These are phyloP conservation scores for Pelargonium myrrhifolium DNA, from an alignment of 441 rosid species.

Conservation along the genomic window DNA sequence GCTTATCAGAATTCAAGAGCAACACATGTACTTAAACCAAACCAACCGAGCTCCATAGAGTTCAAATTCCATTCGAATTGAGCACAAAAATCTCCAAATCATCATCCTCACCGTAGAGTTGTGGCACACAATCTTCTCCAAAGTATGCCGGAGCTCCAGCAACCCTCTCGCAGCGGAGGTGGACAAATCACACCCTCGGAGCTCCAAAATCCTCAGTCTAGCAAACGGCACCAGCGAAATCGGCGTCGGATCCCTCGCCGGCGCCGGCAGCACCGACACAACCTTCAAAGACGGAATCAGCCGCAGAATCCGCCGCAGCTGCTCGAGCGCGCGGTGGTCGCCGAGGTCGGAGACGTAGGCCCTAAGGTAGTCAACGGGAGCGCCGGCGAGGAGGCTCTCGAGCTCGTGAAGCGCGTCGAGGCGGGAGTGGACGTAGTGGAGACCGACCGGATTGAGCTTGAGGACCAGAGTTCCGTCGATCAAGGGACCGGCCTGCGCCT, in stretches of 20 bases:
- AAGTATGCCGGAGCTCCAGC: slow-evolving; percentile 71
- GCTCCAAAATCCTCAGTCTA: slow-evolving; percentile 70
- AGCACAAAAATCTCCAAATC: not conserved
- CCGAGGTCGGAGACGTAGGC: slow-evolving; percentile 94
- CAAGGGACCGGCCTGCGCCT: slow-evolving; percentile 55
- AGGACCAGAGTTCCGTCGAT: slow-evolving; percentile 59
- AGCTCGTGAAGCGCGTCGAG: slow-evolving; percentile 81
- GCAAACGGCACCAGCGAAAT: slow-evolving; percentile 68
- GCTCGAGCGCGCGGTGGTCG: slow-evolving; percentile 90
- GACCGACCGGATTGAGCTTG: slow-evolving; percentile 88
- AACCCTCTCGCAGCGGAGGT: slow-evolving; percentile 86
- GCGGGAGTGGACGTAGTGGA: slow-evolving; percentile 83
- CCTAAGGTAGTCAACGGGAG: slow-evolving; percentile 92
- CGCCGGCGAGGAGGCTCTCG: slow-evolving; percentile 67
- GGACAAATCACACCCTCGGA: slow-evolving; percentile 87
- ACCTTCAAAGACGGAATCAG: slow-evolving; percentile 72
- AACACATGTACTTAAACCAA: not conserved
- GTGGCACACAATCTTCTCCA: slow-evolving; percentile 88
- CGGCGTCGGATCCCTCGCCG: slow-evolving; percentile 82
- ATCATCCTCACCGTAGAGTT: slow-evolving; percentile 72
- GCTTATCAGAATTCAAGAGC: not conserved
- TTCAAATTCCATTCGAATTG: not conserved
- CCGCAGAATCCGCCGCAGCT: slow-evolving; percentile 76
- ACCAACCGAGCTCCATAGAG: not conserved
- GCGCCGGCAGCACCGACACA: slow-evolving; percentile 66